A percentile compares a stretch with the other conserved stretches of the same genome.
Evolutionary conservation across 1,284 basidiomycete species (phyloP).

Genomic region (Phenoliferia sp.): DNA sequence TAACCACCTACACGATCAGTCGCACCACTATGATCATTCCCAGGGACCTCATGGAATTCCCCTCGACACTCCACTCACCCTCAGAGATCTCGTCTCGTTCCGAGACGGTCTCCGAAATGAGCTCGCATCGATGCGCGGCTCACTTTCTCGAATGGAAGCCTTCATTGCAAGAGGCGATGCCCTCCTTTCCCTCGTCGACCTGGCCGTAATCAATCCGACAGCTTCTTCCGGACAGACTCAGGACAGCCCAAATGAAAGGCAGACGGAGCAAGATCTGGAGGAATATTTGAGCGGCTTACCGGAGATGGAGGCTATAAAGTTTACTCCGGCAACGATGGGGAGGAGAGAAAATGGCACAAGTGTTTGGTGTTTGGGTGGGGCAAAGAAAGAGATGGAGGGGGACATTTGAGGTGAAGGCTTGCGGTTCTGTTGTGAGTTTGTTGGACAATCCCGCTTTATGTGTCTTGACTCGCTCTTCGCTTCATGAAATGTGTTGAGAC

Average conservation of each 20-base stretch:
- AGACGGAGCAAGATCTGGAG: constrained; percentile 11
- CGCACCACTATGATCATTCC: constrained; percentile 2
- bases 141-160: constrained; percentile 13
- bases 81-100: constrained; percentile 17
- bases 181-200: constrained; percentile 13
- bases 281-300: constrained; percentile 11
- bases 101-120: constrained; percentile 15
- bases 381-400: no score
- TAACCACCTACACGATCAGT: constrained; percentile 1
- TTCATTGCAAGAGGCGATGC: constrained; percentile 20
- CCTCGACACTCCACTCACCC: constrained; percentile 3
- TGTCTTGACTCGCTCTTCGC: no score
- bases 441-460: no score
- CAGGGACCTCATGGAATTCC: neutral
- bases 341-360: no score
- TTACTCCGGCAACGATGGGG: no score
- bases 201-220: no score
- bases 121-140: constrained; percentile 10
- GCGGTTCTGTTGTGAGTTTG: no score
- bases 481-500: no score
- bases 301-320: constrained; percentile 5
- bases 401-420: no score
- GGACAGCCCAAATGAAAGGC: neutral
- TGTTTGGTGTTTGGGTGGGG: no score
- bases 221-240: neutral